Evolutionary conservation across 768 basidiomycete genomes (phyloP), one percentile per base, ranked within the genome.

Genomic region (Harrya chromipes): DNA sequence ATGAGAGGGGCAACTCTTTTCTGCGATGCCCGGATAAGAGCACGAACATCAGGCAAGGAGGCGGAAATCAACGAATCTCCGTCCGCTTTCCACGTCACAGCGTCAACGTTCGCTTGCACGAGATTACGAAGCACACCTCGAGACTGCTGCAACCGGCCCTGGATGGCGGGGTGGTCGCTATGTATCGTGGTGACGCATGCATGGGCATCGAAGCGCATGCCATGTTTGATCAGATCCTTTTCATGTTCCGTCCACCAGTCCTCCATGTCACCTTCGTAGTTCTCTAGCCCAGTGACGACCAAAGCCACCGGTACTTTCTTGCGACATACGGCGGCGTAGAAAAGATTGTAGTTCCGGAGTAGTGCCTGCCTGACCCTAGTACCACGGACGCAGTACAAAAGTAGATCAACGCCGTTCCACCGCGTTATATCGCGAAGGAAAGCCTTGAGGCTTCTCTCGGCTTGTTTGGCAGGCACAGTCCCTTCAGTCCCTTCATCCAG

Each of bases 141-240:
- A 40, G 63, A 64, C 13, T 59, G 54, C 36, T 41, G 29, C 21
- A 54, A 34, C 21, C 63, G 50, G 20, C 9, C 6, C 47, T 64
- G 62, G 41, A 64, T 58, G 24, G 59, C 59, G 19, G 62, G 53
- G 40, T 64, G 51, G 40, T 64, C 53, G 40, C 56, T 64, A 17
- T 10, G 54, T n/a, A 57, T 57, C 4, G 73, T 68, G 14, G 73
- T 75, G 43, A 76, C 62, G 45, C 76, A 77, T 9, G 70, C 75
- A 19, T 72, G 66, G 2, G 66, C 72, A 27, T 65, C 56, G 17
- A 74, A 74, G 9, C 50, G 41, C 61, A 76, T 75, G 12, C 62
- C 62, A 34, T 70, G 58, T 23, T 44, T 49, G 16, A 54, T 54
- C 46, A 76, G 66, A 12, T 51, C 49, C 27, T 54, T 48, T 50